These are phyloP conservation scores for Eucommia ulmoides DNA, from an alignment of 257 asterid species.

Conservation along the genomic window DNA sequence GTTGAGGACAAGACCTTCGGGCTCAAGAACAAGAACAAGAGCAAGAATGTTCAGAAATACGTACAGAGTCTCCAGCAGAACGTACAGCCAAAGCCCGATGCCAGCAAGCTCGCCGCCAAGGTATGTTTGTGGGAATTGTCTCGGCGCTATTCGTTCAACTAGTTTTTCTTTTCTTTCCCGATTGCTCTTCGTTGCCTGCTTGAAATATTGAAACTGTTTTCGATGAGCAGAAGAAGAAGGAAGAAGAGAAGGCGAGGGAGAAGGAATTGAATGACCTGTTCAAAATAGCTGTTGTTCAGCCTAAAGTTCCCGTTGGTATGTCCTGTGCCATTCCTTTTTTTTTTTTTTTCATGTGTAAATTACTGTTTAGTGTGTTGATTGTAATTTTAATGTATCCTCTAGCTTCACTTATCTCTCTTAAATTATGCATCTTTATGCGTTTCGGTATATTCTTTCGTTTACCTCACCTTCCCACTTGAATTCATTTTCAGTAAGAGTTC, in stretches of 20 bases:
- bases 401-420: too few species aligned
- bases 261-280: conserved; percentile 79
- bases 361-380: too few species aligned
- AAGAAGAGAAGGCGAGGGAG: conserved; percentile 86
- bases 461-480: too few species aligned
- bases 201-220: neutral
- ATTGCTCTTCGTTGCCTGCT: neutral
- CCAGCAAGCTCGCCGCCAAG: conserved; percentile 56
- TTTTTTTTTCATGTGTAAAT: neutral
- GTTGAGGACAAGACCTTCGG: conserved; percentile 98
- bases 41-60: conserved; percentile 89
- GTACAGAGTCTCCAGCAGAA: conserved; percentile 69
- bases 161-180: neutral
- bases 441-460: too few species aligned
- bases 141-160: neutral
- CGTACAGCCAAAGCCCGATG: conserved; percentile 69
- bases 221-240: conserved; percentile 82
- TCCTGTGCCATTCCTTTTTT: neutral
- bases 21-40: conserved; percentile 90
- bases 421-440: too few species aligned
- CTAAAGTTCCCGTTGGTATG: conserved; percentile 88
- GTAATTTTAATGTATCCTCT: too few species aligned
- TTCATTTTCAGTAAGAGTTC: too few species aligned
- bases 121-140: conserved; percentile 23
- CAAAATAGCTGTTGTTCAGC: conserved; percentile 84